Conservation (phyloP, 225 moss, liverwort and hornwort species). For the Sphagnum tenellum region DNA sequence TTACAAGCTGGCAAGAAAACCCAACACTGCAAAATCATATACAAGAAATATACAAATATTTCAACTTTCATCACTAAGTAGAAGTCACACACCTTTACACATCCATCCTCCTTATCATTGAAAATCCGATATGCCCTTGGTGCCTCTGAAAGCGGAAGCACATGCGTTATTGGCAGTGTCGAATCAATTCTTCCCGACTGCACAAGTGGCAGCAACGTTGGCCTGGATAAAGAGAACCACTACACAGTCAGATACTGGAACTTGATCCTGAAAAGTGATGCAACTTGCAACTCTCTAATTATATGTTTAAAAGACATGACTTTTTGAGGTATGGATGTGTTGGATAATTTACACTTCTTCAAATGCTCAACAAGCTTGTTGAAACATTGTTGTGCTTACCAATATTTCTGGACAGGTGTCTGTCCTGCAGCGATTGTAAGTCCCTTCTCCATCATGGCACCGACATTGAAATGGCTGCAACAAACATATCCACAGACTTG, state of each 20-base stretch:
- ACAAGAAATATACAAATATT: neutral
- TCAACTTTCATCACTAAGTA: neutral
- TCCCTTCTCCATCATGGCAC: conserved; percentile 85
- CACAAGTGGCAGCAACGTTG: conserved; percentile 38
- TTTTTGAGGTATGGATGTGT: too few relatives aligned
- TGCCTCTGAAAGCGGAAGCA: conserved; percentile 41
- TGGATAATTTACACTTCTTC: too few relatives aligned
- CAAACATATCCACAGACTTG: too few relatives aligned
- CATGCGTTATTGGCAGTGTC: conserved; percentile 53
- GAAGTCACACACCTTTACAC: conserved; percentile 43
- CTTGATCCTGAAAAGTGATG: too few relatives aligned
- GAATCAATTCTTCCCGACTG: conserved; percentile 52
- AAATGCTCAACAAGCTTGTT: too few relatives aligned
- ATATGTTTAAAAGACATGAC: too few relatives aligned
- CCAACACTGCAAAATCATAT: neutral
- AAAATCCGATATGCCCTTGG: conserved; percentile 52
- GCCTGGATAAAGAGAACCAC: conserved; percentile 11
- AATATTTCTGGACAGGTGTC: conserved; percentile 76
- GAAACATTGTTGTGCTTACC: conserved; percentile 13
- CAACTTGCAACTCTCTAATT: too few relatives aligned
- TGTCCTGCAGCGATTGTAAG: conserved; percentile 71
- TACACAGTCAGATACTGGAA: neutral
- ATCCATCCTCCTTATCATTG: conserved; percentile 52
- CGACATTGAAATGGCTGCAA: conserved; percentile 53
- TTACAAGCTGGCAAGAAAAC: too few relatives aligned